phyloP scores from a whole-genome alignment of 129 eudicot genomes.

The Centrapalus pauciflorus region DNA sequence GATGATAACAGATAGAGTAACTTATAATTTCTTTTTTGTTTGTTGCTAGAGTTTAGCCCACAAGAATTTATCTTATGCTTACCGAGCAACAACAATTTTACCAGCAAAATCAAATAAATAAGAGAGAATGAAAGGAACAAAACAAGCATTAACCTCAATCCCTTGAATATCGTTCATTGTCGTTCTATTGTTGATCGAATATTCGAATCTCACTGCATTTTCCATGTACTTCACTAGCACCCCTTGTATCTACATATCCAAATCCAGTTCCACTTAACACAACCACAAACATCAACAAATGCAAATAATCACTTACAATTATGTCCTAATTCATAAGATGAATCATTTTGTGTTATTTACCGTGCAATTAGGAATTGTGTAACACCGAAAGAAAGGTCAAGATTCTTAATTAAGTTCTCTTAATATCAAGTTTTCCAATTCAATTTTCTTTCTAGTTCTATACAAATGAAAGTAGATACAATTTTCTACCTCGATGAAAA shows the following conservation, averaged over 20 bases:
- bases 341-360: background rate
- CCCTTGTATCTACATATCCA: slow-evolving; percentile 80
- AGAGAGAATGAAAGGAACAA: slow-evolving; percentile 12
- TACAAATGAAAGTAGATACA: background rate
- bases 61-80: background rate
- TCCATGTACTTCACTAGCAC: slow-evolving; percentile 64
- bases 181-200: slow-evolving; percentile 34
- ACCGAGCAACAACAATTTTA: background rate
- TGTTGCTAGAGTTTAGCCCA: background rate
- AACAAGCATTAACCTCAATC: slow-evolving; percentile 32
- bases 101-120: background rate
- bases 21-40: background rate
- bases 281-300: slow-evolving; percentile 20
- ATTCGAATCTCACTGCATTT: slow-evolving; percentile 71
- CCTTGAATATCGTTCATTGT: slow-evolving; percentile 34
- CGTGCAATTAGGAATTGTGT: background rate
- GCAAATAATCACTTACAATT: background rate
- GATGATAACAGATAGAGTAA: background rate
- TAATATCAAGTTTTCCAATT: background rate
- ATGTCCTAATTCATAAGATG: background rate
- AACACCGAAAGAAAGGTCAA: background rate
- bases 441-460: slow-evolving; percentile 6
- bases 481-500: slow-evolving; percentile 66
- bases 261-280: slow-evolving; percentile 40
- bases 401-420: background rate